Base-by-base conservation (phyloP, 1,284 basidiomycete species). In the Trichosporon coremiiforme region DNA sequence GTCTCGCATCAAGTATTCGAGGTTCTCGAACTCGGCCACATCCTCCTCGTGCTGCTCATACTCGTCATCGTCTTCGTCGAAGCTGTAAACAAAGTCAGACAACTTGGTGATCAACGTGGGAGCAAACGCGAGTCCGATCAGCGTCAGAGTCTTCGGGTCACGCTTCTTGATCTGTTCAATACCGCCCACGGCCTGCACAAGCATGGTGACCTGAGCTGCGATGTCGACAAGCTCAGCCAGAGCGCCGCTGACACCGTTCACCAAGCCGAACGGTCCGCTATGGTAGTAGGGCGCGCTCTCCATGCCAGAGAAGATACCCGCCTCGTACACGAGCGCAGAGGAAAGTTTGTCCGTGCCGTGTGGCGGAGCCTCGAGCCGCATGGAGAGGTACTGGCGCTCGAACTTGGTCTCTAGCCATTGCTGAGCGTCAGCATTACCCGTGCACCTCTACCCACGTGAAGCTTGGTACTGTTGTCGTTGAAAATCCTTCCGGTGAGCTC, bases 261-360 rank as follows among this genome's bases (percentile, higher is more conserved):
- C 38, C 63, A 68, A 22, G 0, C 67, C 67, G 36, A 53, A 68
- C 13, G 68, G 68, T 1, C 68, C 68, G 25, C 66, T 66, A 22
- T 33, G 38, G 68, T 69, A 69, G 22, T 17, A 13, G 2, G 33
- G 31, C 0, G 13, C 68, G 20, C 63, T 55, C 64, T 77, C 73
- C 65, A 74, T 73, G n/a, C 75, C 76, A 15, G 74, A 68, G 68
- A 81, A 78, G 29, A 76, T 70, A 4, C 76, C 92, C 15, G 91
- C 91, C 83, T 94, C 92, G 74, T 90, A 89, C n/a, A 93, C 85
- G 41, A 93, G 86, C 75, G 91, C 90, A 66, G 89, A 87, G 15
- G 90, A 85, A 71, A 85, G 79, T 41, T 91, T 89, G 76, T 91
- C 90, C 63, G 89, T 85, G 65, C 92, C 85, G 4, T 91, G 89